Conservation (phyloP, 2,329 filamentous ascomycete genomes). For the Coniochaeta ligniaria region DNA sequence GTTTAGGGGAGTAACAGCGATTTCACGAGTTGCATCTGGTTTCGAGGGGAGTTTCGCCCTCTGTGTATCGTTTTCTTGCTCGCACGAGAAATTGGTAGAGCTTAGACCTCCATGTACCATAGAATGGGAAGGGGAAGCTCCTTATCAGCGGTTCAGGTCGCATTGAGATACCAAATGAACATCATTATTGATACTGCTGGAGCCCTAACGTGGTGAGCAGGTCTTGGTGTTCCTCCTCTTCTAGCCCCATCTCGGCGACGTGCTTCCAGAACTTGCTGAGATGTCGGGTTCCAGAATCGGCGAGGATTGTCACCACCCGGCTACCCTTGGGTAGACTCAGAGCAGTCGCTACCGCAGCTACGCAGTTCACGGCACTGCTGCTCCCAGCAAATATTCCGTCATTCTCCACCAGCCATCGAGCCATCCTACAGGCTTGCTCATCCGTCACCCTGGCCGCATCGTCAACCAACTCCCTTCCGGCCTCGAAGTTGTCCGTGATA, state of each 20-base stretch:
- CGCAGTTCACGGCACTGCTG: constrained; percentile 95
- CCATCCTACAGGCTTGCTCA: constrained; percentile 85
- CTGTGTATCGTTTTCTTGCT: background rate
- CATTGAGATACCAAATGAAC: background rate
- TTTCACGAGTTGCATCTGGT: background rate
- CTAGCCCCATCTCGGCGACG: constrained; percentile 60
- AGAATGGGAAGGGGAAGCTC: background rate
- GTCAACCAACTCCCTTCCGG: constrained; percentile 77
- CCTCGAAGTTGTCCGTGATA: constrained; percentile 88
- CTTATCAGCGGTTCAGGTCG: background rate
- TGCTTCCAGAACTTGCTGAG: constrained; percentile 80
- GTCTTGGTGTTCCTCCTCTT: constrained; percentile 46
- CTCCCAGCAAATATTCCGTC: constrained; percentile 94
- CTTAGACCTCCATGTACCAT: background rate
- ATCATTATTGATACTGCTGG: constrained; percentile 9
- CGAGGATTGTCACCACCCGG: constrained; percentile 74
- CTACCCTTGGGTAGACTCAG: constrained; percentile 54
- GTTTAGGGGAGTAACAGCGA: background rate
- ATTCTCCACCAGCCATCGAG: constrained; percentile 90
- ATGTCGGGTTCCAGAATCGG: constrained; percentile 76
- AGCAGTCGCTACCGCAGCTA: constrained; percentile 65
- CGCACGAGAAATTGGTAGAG: background rate
- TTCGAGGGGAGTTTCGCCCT: background rate
- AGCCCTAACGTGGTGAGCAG: constrained; percentile 45
- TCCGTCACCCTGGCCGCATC: constrained; percentile 87